Conservation (phyloP, 768 basidiomycete species). For the Collybia nuda region DNA sequence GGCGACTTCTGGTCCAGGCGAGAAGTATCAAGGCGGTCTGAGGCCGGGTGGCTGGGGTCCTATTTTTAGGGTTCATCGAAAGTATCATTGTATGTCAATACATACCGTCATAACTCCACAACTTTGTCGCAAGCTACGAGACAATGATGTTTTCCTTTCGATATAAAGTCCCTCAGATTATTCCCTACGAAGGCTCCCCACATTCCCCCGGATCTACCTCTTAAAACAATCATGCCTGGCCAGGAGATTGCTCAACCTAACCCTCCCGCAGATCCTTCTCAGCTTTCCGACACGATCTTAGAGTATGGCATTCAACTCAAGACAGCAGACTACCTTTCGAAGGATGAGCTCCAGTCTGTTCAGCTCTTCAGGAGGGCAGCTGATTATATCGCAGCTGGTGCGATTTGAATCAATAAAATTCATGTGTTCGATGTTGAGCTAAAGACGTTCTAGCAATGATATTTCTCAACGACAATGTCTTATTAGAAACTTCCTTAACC, state of each 20-base stretch:
- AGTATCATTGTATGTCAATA: no score
- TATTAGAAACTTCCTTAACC: conserved; percentile 58
- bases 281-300: conserved; percentile 57
- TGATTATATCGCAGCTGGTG: conserved; percentile 70
- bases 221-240: conserved; percentile 47
- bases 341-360: conserved; percentile 51
- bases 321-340: conserved; percentile 43
- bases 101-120: no score
- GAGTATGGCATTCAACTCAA: conserved; percentile 49
- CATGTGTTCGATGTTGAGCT: neutral
- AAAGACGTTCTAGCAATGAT: conserved; percentile 64
- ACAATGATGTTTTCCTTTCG: no score
- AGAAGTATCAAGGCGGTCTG: no score
- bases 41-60: no score
- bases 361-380: conserved; percentile 59
- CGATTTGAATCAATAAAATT: conserved; percentile 8
- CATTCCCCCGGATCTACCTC: no score
- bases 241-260: conserved; percentile 60
- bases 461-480: conserved; percentile 72
- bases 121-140: no score
- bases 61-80: no score
- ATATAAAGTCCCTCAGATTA: no score
- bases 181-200: no score
- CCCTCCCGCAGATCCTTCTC: conserved; percentile 69
- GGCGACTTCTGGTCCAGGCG: no score